Percentiles rank a stretch among this genome's conserved stretches.
Conservation (phyloP, 1,284 basidiomycete species). For the Rugosomyces carneus region DNA sequence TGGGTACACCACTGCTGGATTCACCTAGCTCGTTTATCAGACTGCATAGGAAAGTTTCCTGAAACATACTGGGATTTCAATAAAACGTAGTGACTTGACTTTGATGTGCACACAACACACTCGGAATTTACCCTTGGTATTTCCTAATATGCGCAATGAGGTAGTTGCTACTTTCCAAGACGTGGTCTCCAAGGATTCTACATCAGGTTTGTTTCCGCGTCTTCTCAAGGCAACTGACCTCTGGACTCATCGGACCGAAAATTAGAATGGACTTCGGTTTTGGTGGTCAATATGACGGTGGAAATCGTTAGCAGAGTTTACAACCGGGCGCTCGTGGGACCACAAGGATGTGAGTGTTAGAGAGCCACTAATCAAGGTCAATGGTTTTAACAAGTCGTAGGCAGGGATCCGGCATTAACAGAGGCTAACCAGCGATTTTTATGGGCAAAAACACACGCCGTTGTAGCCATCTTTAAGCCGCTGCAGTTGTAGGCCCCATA, state of each 20-base stretch:
- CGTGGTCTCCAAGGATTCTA: neutral
- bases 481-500: neutral
- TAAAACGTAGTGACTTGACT: neutral
- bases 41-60: neutral
- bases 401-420: constrained; percentile 3
- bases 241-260: no score
- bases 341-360: constrained; percentile 8
- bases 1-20: neutral
- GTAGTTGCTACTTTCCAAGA: constrained; percentile 4
- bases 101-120: constrained; percentile 9
- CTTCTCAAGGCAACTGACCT: neutral
- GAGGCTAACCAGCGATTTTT: constrained; percentile 4
- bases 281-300: constrained; percentile 4
- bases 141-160: constrained; percentile 12
- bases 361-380: neutral
- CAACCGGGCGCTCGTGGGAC: constrained; percentile 11
- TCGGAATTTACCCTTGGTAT: constrained; percentile 10
- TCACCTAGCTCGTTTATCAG: neutral
- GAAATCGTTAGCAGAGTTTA: constrained; percentile 13
- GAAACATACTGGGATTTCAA: neutral
- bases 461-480: neutral
- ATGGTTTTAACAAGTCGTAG: neutral
- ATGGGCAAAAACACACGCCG: neutral
- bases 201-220: neutral
- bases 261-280: constrained; percentile 5